Conservation (phyloP, 2,329 filamentous ascomycete genomes). For the Fusarium poae region DNA sequence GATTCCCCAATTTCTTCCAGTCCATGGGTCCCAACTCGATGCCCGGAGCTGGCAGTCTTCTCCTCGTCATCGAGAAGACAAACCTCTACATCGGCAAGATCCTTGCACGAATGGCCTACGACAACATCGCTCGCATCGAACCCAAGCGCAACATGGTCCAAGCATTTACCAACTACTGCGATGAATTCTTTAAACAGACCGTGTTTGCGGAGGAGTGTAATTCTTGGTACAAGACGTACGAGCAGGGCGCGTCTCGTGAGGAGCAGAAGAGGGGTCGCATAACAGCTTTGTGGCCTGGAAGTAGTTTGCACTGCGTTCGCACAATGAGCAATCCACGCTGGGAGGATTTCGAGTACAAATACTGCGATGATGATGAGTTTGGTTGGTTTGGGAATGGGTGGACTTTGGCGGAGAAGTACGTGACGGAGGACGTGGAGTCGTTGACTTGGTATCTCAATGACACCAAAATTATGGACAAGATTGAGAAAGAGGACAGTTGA, state of each 20-base stretch:
- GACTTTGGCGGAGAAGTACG: conserved; percentile 21
- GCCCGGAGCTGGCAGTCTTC: neutral
- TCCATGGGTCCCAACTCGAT: conserved; percentile 23
- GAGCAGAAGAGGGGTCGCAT: conserved; percentile 9
- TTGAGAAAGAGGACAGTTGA: fast-evolving
- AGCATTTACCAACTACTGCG: conserved; percentile 10
- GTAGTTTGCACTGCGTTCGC: conserved; percentile 20
- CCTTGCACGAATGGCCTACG: conserved; percentile 12
- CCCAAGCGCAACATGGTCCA: conserved; percentile 3
- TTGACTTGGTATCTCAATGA: conserved; percentile 29
- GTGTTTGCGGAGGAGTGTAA: conserved; percentile 24
- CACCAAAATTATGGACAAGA: conserved; percentile 11
- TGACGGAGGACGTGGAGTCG: conserved; percentile 17
- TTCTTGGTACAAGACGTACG: conserved; percentile 29
- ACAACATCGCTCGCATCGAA: conserved; percentile 13
- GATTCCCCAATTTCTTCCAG: conserved; percentile 24
- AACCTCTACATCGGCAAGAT: conserved; percentile 17
- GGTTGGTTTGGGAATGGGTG: conserved; percentile 27
- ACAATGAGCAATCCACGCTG: conserved; percentile 14
- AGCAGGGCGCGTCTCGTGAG: conserved; percentile 7
- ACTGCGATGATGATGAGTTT: conserved; percentile 27
- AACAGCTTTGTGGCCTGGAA: conserved; percentile 18
- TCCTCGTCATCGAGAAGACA: conserved; percentile 18
- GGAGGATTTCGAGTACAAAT: conserved; percentile 24
- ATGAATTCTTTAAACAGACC: conserved; percentile 9